Evolutionary conservation across 306 rosid genomes (phyloP), one percentile per base, ranked within the genome.

Genomic region (Pyrus communis): DNA sequence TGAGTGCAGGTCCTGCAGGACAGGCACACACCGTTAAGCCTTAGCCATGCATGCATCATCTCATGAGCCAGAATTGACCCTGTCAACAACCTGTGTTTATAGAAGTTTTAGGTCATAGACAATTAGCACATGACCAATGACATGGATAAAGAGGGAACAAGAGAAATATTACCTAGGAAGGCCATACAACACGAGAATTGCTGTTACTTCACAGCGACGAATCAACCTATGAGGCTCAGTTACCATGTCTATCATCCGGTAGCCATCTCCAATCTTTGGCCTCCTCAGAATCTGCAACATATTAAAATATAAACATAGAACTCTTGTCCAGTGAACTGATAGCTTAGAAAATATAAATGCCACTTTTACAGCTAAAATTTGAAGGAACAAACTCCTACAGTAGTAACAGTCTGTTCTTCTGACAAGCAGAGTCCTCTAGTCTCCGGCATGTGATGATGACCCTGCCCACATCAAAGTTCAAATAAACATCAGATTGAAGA

Each of bases 1-100:
- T 69, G 62, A 64, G 75, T 75, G 69, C 19, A 61, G 67, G 72
- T 57, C 77, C 73, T 75, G 69, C 19, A 57, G 67, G 72, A 61
- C 75, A 81, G 80, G 27, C 68, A 57, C 60, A 69, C 70, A 93
- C 99, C 99, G 84, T 88, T 96, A 75, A 96, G 99, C 82, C 99
- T 86, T 54, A 96, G 96, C 99, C 99, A 96, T 12, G 96, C 99
- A 71, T 96, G 99, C 99, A 96, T 96, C 99, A 93, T 93, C 85
- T 96, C 99, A 10, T 96, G 99, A 81, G 99, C 97, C 58, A 96
- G 83, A 86, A 93, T 96, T 38, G 98, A 87, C 72, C 99, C 99
- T 1, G 99, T 96, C 88, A 96, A 75, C 83, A 93, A 80, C 90
- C 99, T 96, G 85, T 23, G 71, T 28, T 80, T 57, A 67, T 25